phyloP scores from a whole-genome alignment of 768 basidiomycete species.

The Nidularia pulvinata region DNA sequence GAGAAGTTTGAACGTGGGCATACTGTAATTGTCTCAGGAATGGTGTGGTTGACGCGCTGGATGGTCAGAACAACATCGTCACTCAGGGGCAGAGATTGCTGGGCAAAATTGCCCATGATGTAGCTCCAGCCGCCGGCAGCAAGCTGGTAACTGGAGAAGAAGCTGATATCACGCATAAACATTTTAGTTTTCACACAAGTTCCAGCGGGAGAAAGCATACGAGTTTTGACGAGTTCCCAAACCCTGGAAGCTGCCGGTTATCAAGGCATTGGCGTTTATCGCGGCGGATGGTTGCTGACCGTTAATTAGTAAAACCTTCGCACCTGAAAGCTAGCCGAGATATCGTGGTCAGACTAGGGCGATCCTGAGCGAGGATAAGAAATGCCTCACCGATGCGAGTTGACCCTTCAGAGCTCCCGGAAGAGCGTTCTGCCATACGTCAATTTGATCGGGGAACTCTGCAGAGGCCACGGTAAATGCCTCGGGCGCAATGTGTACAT shows the following conservation, averaged over 20 bases:
- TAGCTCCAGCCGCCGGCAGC: conserved; percentile 31
- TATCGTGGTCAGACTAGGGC: background rate
- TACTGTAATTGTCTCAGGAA: conserved; percentile 44
- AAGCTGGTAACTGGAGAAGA: conserved; percentile 38
- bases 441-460: conserved; percentile 52
- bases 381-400: conserved; percentile 36
- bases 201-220: conserved; percentile 18
- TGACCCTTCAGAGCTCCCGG: conserved; percentile 45
- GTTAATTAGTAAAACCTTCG: conserved; percentile 54
- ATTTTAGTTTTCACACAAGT: background rate
- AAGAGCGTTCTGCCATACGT: conserved; percentile 56
- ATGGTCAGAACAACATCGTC: conserved; percentile 43
- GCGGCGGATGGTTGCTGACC: conserved; percentile 49
- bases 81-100: conserved; percentile 42
- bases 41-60: conserved; percentile 31
- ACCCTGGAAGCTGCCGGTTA: conserved; percentile 52
- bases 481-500: conserved; percentile 53
- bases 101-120: conserved; percentile 50
- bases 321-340: conserved; percentile 37
- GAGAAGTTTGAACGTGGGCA: conserved; percentile 8
- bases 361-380: background rate
- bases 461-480: conserved; percentile 52
- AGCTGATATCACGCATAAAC: conserved; percentile 15
- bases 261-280: conserved; percentile 52
- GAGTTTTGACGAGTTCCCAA: conserved; percentile 47